phyloP scores from a whole-genome alignment of 2,329 filamentous ascomycete species.

The Trichophyton rubrum region DNA sequence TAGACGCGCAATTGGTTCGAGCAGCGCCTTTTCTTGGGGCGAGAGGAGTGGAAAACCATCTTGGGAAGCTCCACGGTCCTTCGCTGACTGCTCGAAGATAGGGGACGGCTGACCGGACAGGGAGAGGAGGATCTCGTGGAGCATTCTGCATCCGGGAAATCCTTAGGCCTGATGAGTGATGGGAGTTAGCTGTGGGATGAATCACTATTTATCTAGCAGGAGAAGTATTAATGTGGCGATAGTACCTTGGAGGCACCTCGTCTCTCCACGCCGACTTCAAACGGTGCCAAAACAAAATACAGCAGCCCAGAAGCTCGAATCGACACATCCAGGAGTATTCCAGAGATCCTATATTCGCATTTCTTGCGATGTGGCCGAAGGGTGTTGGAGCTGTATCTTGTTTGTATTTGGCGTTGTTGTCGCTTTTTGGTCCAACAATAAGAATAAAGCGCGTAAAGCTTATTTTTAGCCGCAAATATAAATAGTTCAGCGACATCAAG shows the following conservation, averaged over 20 bases:
- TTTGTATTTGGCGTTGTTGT: not conserved
- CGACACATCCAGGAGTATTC: slow-evolving; percentile 30
- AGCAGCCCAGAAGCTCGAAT: slow-evolving; percentile 34
- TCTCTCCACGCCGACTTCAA: slow-evolving; percentile 17
- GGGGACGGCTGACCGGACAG: slow-evolving; percentile 88
- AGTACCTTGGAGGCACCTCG: slow-evolving; percentile 19
- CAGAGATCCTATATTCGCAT: not conserved
- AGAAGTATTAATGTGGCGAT: not conserved
- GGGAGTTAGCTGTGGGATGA: not conserved
- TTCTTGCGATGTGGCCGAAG: not conserved
- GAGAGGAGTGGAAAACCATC: slow-evolving; percentile 45
- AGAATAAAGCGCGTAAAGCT: no score
- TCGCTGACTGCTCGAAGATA: slow-evolving; percentile 51
- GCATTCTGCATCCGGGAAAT: slow-evolving; percentile 47
- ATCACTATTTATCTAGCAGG: not conserved
- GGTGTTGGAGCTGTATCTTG: not conserved
- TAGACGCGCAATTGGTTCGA: slow-evolving; percentile 63
- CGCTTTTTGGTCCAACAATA: no score
- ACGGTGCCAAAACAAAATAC: slow-evolving; percentile 32
- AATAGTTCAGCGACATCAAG: no score
- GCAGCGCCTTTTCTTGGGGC: slow-evolving; percentile 69
- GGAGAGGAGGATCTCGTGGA: slow-evolving; percentile 96
- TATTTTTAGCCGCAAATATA: no score
- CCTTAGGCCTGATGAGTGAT: not conserved
- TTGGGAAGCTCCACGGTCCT: slow-evolving; percentile 39